A percentile compares a stretch with the other conserved stretches of the same genome.
Evolutionary conservation across 768 basidiomycete species (phyloP).

Genomic region (Leccinellum albellum): DNA sequence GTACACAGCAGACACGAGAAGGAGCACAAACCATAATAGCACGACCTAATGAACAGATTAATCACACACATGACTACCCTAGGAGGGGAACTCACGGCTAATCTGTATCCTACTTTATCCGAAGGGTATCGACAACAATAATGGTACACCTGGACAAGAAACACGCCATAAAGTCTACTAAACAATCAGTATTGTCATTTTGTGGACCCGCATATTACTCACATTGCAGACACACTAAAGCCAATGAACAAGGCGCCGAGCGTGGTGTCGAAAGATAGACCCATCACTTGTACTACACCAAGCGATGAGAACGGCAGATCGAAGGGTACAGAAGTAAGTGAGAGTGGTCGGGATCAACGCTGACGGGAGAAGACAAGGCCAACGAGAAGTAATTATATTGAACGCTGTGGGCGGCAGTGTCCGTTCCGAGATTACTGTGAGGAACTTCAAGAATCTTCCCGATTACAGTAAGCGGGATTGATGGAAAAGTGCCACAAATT

Average conservation of each 20-base stretch:
- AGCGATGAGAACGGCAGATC: background rate
- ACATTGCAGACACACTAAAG: conserved; percentile 45
- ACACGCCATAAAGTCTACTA: conserved; percentile 46
- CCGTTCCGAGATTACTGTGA: background rate
- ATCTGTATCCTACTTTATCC: background rate
- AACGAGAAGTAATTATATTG: conserved; percentile 1
- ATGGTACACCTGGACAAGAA: conserved; percentile 15
- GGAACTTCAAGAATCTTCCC: background rate
- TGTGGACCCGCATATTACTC: conserved; percentile 6
- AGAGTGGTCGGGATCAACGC: conserved; percentile 1
- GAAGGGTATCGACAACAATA: background rate
- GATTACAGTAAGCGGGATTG: background rate
- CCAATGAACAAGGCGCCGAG: conserved; percentile 63
- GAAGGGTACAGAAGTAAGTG: conserved; percentile 8
- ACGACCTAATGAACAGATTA: conserved; percentile 25
- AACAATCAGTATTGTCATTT: conserved; percentile 24
- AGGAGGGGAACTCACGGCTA: conserved; percentile 30
- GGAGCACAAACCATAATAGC: conserved; percentile 28
- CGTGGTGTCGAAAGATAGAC: conserved; percentile 40
- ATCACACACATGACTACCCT: background rate
- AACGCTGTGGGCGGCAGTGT: background rate
- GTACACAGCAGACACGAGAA: background rate
- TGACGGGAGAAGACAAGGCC: conserved; percentile 8
- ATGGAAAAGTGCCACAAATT: background rate
- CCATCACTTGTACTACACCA: conserved; percentile 15